Evolutionary conservation across 805 yeast genomes (phyloP).

Genomic region (Scheffersomyces ergatensis): DNA sequence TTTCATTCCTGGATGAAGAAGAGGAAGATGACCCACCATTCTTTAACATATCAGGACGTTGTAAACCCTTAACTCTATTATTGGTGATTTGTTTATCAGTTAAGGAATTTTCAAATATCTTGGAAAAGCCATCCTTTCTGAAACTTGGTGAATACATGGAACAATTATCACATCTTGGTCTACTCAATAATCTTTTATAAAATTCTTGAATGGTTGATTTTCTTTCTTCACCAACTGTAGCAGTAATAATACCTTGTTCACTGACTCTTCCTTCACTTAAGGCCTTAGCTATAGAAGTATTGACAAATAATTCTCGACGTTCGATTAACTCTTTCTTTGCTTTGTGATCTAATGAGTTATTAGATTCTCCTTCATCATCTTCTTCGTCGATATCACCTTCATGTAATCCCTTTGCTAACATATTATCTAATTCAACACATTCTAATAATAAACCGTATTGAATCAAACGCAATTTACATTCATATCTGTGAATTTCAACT

Average conservation of each 20-base stretch:
- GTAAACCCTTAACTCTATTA: slow-evolving; percentile 78
- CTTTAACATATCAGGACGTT: slow-evolving; percentile 69
- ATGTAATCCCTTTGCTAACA: slow-evolving; percentile 41
- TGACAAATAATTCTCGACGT: slow-evolving; percentile 69
- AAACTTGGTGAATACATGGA: slow-evolving; percentile 91
- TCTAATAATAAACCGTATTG: slow-evolving; percentile 89
- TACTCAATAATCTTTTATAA: slow-evolving; percentile 65
- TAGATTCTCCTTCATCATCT: slow-evolving; percentile 44
- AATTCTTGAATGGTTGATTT: slow-evolving; percentile 70
- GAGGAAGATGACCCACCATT: slow-evolving; percentile 17
- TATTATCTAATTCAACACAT: slow-evolving; percentile 66
- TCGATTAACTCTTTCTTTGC: slow-evolving; percentile 48
- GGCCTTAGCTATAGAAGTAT: slow-evolving; percentile 68
- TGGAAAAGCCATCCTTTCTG: slow-evolving; percentile 92
- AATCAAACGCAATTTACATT: slow-evolving; percentile 74
- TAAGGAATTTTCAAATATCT: slow-evolving; percentile 85
- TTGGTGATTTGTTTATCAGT: slow-evolving; percentile 76
- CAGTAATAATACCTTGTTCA: slow-evolving; percentile 69
- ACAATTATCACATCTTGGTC: slow-evolving; percentile 94
- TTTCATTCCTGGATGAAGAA: slow-evolving; percentile 12
- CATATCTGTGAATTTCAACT: slow-evolving; percentile 69
- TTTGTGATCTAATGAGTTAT: slow-evolving; percentile 34
- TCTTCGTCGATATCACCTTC: slow-evolving; percentile 43
- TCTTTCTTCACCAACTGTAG: slow-evolving; percentile 85
- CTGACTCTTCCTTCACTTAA: slow-evolving; percentile 72